Conservation (phyloP, 2,329 filamentous ascomycete genomes). For the Scytalidium lignicola region DNA sequence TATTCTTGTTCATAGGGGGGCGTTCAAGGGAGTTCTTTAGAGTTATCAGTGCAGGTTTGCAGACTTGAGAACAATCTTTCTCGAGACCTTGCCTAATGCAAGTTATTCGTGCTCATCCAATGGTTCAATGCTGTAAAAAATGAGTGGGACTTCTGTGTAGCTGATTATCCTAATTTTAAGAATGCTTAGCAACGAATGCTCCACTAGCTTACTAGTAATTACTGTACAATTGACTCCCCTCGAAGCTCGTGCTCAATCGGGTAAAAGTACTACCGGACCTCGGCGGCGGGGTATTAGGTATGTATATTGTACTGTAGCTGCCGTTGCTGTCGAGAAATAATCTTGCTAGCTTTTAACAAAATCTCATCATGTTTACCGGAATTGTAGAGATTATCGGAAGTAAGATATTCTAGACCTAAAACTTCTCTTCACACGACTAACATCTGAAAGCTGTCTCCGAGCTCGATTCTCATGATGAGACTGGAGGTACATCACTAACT, state of each 20-base stretch:
- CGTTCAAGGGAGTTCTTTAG: neutral
- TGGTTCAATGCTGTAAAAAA: neutral
- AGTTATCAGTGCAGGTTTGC: neutral
- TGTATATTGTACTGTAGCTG: neutral
- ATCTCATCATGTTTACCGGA: constrained; percentile 80
- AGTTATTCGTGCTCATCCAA: neutral
- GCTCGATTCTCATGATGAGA: constrained; percentile 74
- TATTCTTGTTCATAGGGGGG: neutral
- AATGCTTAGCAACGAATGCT: too few species aligned
- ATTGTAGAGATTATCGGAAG: constrained; percentile 91
- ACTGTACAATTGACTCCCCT: too few species aligned
- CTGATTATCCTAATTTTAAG: too few species aligned
- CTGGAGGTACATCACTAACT: constrained; percentile 84
- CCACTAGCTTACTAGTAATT: too few species aligned
- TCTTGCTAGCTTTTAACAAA: neutral
- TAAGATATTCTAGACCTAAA: constrained; percentile 39
- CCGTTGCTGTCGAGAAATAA: neutral
- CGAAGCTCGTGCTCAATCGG: neutral
- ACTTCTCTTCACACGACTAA: constrained; percentile 6
- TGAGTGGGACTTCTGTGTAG: too few species aligned
- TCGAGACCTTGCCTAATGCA: neutral
- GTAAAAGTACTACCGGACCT: neutral
- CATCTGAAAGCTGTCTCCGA: constrained; percentile 66
- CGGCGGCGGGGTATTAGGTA: neutral
- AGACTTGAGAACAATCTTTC: neutral